phyloP scores from a whole-genome alignment of 768 basidiomycete species.

The Trametopsis cervina region DNA sequence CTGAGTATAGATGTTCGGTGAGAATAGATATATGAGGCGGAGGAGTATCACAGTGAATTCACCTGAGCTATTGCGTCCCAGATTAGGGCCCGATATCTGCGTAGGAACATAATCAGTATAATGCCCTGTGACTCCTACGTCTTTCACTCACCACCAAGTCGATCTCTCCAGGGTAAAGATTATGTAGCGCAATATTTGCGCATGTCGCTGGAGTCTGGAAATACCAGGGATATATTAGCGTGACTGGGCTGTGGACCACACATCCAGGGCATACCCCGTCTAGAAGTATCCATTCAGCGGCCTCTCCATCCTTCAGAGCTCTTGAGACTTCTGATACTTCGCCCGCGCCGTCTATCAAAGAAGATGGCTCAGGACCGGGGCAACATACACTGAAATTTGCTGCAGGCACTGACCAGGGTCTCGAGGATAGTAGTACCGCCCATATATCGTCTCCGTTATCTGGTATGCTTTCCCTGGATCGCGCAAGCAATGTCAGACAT shows the following conservation, averaged over 20 bases:
- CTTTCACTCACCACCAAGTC: conserved; percentile 85
- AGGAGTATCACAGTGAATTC: conserved; percentile 15
- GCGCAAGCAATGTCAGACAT: too few relatives aligned
- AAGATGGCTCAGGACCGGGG: too few relatives aligned
- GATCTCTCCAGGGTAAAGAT: conserved; percentile 76
- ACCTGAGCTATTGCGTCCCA: conserved; percentile 82
- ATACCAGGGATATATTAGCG: too few relatives aligned
- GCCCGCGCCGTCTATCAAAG: conserved; percentile 49
- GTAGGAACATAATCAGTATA: background rate
- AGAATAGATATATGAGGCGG: background rate
- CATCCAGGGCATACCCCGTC: conserved; percentile 73
- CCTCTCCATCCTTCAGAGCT: conserved; percentile 67
- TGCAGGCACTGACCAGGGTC: conserved; percentile 34
- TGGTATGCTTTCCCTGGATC: conserved; percentile 70
- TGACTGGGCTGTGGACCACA: too few relatives aligned
- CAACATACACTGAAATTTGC: conserved; percentile 1
- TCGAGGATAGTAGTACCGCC: conserved; percentile 72
- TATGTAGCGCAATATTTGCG: conserved; percentile 85
- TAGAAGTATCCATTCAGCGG: conserved; percentile 87
- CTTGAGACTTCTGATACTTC: conserved; percentile 57
- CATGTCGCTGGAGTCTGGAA: conserved; percentile 90
- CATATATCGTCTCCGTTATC: conserved; percentile 64
- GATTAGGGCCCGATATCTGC: conserved; percentile 81
- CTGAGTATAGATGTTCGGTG: conserved; percentile 25
- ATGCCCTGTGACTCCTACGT: too few relatives aligned